Percentiles rank a stretch among this genome's conserved stretches.
phyloP scores from a whole-genome alignment of 2,329 filamentous ascomycete species.

The Tolypocladium nubicola region DNA sequence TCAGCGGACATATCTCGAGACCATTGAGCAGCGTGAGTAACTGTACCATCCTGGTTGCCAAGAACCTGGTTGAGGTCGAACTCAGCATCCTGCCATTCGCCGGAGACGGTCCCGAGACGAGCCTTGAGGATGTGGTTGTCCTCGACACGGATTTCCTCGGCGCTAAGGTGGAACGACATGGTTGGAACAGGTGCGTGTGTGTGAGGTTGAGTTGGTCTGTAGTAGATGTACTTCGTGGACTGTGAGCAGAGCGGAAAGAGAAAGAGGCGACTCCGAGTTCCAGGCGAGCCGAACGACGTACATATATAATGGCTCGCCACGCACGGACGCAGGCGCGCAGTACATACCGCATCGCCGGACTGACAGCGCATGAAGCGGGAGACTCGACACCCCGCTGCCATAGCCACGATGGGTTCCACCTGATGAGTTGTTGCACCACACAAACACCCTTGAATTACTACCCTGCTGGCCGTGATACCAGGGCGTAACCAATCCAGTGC shows the following conservation, averaged over 20 bases:
- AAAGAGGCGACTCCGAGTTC: too few relatives aligned
- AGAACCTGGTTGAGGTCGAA: background rate
- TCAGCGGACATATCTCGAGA: background rate
- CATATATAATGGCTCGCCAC: background rate
- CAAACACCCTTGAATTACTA: background rate
- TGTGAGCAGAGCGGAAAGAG: background rate
- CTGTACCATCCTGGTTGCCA: background rate
- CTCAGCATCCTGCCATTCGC: background rate
- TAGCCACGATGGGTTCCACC: background rate
- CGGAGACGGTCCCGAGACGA: background rate
- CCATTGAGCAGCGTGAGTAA: background rate
- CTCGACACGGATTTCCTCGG: background rate
- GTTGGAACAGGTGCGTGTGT: background rate
- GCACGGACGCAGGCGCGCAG: background rate
- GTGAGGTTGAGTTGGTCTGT: background rate
- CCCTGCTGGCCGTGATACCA: background rate
- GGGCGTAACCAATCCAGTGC: background rate
- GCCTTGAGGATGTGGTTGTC: background rate
- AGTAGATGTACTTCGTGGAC: background rate
- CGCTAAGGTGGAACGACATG: background rate
- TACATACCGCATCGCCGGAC: background rate
- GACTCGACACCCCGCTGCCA: background rate
- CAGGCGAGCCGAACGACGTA: background rate
- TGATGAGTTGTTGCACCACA: background rate
- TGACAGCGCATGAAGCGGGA: background rate